Evolutionary conservation across 2,329 filamentous ascomycete genomes (phyloP).

Genomic region (Xylaria sp.): DNA sequence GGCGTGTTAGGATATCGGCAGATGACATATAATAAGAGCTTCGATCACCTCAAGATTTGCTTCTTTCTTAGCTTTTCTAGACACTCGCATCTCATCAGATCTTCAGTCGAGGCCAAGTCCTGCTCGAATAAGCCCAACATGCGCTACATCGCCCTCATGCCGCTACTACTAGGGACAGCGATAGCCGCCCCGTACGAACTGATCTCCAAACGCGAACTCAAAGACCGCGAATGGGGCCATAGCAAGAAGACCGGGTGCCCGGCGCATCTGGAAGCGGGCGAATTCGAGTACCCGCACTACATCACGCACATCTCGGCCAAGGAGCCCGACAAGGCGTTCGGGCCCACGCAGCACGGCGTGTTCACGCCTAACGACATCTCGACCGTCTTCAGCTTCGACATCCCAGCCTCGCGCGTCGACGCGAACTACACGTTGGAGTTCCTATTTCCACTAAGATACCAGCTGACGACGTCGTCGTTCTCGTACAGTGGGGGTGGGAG

Average conservation of each 20-base stretch:
- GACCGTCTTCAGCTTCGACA: constrained; percentile 58
- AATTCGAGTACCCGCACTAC: constrained; percentile 49
- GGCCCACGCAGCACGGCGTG: constrained; percentile 52
- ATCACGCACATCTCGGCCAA: constrained; percentile 48
- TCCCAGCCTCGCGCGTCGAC: constrained; percentile 51
- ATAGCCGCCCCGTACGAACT: constrained; percentile 42
- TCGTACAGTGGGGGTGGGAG: constrained; percentile 52
- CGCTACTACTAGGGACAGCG: constrained; percentile 27
- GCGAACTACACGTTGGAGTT: constrained; percentile 60
- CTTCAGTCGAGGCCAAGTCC: neutral
- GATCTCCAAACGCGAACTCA: constrained; percentile 45
- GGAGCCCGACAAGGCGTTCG: constrained; percentile 52
- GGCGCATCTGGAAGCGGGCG: constrained; percentile 42
- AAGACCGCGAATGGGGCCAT: constrained; percentile 40
- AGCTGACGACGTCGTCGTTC: constrained; percentile 51
- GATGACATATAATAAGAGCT: constrained; percentile 5
- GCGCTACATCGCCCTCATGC: constrained; percentile 5
- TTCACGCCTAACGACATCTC: constrained; percentile 53
- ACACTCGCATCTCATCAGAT: neutral
- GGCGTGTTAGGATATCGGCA: neutral
- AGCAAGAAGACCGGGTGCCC: constrained; percentile 44
- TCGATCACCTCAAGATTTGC: neutral
- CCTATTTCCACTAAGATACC: constrained; percentile 52
- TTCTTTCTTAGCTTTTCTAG: neutral
- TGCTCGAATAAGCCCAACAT: constrained; percentile 1